Percentiles rank a stretch among this genome's conserved stretches.
These are phyloP conservation scores for Exophiala alcalophila DNA, from an alignment of 2,329 filamentous ascomycete species.

Conservation along the genomic window DNA sequence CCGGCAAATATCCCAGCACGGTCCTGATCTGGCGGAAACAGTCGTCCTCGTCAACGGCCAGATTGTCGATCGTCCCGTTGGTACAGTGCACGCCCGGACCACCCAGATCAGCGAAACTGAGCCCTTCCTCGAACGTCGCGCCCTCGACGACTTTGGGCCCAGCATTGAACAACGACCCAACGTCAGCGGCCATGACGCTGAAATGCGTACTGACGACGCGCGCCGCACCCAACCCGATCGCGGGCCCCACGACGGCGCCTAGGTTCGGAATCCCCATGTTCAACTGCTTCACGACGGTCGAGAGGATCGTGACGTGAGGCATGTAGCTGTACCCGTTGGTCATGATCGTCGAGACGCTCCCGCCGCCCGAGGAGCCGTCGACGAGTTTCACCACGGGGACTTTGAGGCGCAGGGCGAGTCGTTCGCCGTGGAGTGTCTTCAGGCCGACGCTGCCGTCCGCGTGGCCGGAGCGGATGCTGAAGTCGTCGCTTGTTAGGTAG, in stretches of 20 bases:
- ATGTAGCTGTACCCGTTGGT: slow-evolving; percentile 57
- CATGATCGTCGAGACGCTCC: slow-evolving; percentile 34
- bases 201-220: slow-evolving; percentile 62
- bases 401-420: slow-evolving; percentile 59
- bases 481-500: slow-evolving; percentile 63
- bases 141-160: slow-evolving; percentile 61
- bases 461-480: slow-evolving; percentile 61
- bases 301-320: slow-evolving; percentile 55
- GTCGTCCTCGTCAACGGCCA: slow-evolving; percentile 58
- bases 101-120: slow-evolving; percentile 58
- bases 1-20: slow-evolving; percentile 57
- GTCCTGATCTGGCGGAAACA: slow-evolving; percentile 61
- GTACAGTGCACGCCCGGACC: slow-evolving; percentile 61
- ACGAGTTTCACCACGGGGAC: slow-evolving; percentile 64
- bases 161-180: slow-evolving; percentile 62
- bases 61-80: slow-evolving; percentile 65
- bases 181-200: slow-evolving; percentile 62
- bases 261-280: slow-evolving; percentile 64
- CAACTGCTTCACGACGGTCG: slow-evolving; percentile 36
- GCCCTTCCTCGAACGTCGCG: slow-evolving; percentile 63
- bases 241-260: slow-evolving; percentile 61
- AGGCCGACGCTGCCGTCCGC: slow-evolving; percentile 58
- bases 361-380: slow-evolving; percentile 62
- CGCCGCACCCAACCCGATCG: slow-evolving; percentile 59
- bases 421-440: slow-evolving; percentile 61